Percentiles rank a stretch among this genome's conserved stretches.
These are phyloP conservation scores for Lasiodiplodia citricola DNA, from an alignment of 2,329 filamentous ascomycete species.

Conservation along the genomic window DNA sequence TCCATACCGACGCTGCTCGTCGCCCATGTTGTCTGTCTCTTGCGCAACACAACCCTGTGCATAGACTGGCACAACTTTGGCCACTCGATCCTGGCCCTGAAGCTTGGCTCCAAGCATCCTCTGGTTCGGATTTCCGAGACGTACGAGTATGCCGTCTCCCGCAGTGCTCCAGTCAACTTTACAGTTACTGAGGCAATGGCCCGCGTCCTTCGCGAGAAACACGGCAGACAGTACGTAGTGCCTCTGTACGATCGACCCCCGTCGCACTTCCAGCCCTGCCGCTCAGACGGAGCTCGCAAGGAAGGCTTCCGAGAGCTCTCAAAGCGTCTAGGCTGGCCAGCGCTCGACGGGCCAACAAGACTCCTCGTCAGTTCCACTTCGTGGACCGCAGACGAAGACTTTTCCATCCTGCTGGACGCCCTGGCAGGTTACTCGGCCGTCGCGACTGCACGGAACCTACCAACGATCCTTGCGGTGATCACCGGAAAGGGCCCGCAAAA, in stretches of 20 bases:
- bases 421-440: constrained; percentile 73
- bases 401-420: constrained; percentile 82
- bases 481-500: constrained; percentile 93
- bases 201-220: constrained; percentile 64
- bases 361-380: constrained; percentile 92
- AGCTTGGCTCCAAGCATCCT: constrained; percentile 67
- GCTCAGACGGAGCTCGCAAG: constrained; percentile 50
- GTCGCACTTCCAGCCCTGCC: constrained; percentile 76
- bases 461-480: constrained; percentile 82
- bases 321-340: constrained; percentile 67
- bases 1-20: constrained; percentile 89
- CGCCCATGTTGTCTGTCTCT: constrained; percentile 71
- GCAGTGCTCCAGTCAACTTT: constrained; percentile 74
- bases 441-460: constrained; percentile 56
- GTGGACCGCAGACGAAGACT: constrained; percentile 97
- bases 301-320: constrained; percentile 33
- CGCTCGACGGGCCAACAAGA: constrained; percentile 66
- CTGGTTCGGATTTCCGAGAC: constrained; percentile 77
- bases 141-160: constrained; percentile 78
- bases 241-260: constrained; percentile 84
- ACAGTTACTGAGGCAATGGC: constrained; percentile 92
- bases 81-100: constrained; percentile 83
- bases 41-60: constrained; percentile 81
- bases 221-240: constrained; percentile 27
- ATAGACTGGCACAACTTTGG: constrained; percentile 99